Conservation (phyloP, 768 basidiomycete species). For the Clavaria fumosa region DNA sequence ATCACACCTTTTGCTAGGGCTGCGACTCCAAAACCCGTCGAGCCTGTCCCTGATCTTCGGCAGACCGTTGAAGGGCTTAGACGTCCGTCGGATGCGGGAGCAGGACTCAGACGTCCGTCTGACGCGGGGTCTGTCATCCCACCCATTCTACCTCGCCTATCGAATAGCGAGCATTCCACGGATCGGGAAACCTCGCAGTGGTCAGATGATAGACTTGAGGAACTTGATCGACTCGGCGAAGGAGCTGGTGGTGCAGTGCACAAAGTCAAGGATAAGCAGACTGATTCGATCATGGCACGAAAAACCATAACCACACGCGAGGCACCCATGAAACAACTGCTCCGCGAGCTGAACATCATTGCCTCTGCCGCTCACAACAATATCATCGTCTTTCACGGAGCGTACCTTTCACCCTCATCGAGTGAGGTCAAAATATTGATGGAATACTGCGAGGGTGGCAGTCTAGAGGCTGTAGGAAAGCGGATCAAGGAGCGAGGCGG, state of each 20-base stretch:
- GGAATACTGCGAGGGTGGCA: conserved; percentile 81
- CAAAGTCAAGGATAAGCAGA: conserved; percentile 77
- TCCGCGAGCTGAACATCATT: conserved; percentile 85
- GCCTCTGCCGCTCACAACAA: conserved; percentile 71
- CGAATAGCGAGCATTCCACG: too few relatives aligned
- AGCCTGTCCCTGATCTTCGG: conserved; percentile 25
- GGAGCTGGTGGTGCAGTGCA: conserved; percentile 95
- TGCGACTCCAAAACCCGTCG: conserved; percentile 16
- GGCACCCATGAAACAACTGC: conserved; percentile 83
- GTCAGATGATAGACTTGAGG: conserved; percentile 63
- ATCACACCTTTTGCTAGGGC: conserved; percentile 23
- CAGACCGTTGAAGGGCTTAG: conserved; percentile 25
- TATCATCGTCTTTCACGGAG: conserved; percentile 86
- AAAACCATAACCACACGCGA: conserved; percentile 88
- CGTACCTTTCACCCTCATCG: conserved; percentile 72
- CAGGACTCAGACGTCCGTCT: conserved; percentile 9
- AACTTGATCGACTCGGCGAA: conserved; percentile 70
- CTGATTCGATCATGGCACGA: conserved; percentile 72
- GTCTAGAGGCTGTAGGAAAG: conserved; percentile 78
- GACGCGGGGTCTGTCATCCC: too few relatives aligned
- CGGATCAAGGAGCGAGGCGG: conserved; percentile 66
- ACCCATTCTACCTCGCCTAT: too few relatives aligned
- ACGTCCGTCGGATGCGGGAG: conserved; percentile 12
- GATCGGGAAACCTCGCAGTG: conserved; percentile 22
- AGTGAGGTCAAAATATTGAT: conserved; percentile 94